Evolutionary conservation across 257 asterid species (phyloP).

Genomic region (Orobanche coerulescens): DNA sequence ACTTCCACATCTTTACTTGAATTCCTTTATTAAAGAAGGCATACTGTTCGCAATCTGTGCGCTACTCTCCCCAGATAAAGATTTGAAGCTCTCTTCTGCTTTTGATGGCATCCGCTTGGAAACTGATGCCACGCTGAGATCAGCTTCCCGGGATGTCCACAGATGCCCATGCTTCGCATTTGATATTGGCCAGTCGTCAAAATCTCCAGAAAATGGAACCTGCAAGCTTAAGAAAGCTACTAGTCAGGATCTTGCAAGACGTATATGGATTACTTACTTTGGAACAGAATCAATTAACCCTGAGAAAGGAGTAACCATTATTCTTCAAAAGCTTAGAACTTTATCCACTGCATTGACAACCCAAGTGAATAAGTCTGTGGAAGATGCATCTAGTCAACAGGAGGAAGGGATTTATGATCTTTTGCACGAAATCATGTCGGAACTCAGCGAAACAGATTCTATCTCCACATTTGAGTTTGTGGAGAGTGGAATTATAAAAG

Average conservation of each 20-base stretch:
- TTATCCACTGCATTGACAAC: conserved; percentile 45
- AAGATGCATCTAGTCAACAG: conserved; percentile 33
- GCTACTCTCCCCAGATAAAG: conserved; percentile 49
- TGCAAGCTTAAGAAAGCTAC: conserved; percentile 69
- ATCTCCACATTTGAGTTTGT: conserved; percentile 93
- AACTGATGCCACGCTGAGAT: conserved; percentile 26
- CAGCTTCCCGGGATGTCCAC: conserved; percentile 31
- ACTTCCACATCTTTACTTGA: conserved; percentile 57
- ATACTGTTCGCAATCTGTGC: conserved; percentile 64
- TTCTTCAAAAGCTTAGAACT: conserved; percentile 66
- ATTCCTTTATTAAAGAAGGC: conserved; percentile 84
- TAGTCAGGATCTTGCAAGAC: conserved; percentile 60
- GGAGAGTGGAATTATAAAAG: conserved; percentile 78
- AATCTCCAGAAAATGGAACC: conserved; percentile 28
- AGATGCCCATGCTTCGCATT: conserved; percentile 73
- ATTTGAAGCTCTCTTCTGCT: conserved; percentile 42
- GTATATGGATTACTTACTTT: conserved; percentile 52
- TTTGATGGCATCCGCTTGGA: conserved; percentile 41
- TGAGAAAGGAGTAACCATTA: conserved; percentile 60
- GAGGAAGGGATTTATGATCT: conserved; percentile 51
- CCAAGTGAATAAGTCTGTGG: conserved; percentile 30
- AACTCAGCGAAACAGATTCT: conserved; percentile 56
- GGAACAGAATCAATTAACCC: conserved; percentile 50
- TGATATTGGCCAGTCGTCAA: conserved; percentile 35
- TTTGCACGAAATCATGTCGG: conserved; percentile 54